Conservation (phyloP, 1,284 basidiomycete genomes). For the Sporisorium iseilematis-ciliati region DNA sequence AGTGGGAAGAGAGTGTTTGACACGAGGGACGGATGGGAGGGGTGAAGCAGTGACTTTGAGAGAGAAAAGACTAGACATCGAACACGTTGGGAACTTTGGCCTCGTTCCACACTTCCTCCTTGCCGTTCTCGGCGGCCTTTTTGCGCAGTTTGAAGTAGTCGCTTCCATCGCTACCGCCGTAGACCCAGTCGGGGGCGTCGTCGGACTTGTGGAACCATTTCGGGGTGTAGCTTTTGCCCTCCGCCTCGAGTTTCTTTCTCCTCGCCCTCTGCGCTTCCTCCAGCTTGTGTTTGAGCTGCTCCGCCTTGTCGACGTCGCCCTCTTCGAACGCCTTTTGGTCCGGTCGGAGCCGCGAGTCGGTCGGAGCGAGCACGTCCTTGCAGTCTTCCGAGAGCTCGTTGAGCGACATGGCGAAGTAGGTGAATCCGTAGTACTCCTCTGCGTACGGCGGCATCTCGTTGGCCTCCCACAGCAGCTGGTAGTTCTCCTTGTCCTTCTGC, state of each 20-base stretch:
- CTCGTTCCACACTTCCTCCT: slow-evolving; percentile 24
- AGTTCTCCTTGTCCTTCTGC: slow-evolving; percentile 63
- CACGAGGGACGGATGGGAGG: too few species aligned
- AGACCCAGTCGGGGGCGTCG: slow-evolving; percentile 57
- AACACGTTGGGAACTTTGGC: slow-evolving; percentile 33
- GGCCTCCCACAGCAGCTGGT: slow-evolving; percentile 66
- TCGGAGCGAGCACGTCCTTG: slow-evolving; percentile 78
- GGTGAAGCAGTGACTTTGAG: too few species aligned
- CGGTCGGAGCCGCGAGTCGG: slow-evolving; percentile 86
- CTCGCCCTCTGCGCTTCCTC: slow-evolving; percentile 75
- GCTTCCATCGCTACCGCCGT: slow-evolving; percentile 52
- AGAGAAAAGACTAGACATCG: slow-evolving; percentile 22
- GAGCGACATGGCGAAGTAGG: slow-evolving; percentile 68
- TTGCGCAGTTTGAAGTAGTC: slow-evolving; percentile 56
- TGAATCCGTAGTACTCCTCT: slow-evolving; percentile 68
- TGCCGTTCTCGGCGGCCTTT: slow-evolving; percentile 23
- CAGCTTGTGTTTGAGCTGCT: slow-evolving; percentile 79
- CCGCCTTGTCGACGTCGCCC: slow-evolving; percentile 81
- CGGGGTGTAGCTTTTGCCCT: slow-evolving; percentile 38
- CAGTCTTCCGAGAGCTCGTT: slow-evolving; percentile 73
- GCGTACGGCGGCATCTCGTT: slow-evolving; percentile 61
- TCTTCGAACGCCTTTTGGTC: slow-evolving; percentile 89
- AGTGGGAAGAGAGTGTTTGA: neutral
- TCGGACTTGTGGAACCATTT: slow-evolving; percentile 64
- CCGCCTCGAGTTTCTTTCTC: slow-evolving; percentile 70